Evolutionary conservation across 495 filamentous ascomycete genomes (phyloP).

Genomic region (Penicillium tannophilum): DNA sequence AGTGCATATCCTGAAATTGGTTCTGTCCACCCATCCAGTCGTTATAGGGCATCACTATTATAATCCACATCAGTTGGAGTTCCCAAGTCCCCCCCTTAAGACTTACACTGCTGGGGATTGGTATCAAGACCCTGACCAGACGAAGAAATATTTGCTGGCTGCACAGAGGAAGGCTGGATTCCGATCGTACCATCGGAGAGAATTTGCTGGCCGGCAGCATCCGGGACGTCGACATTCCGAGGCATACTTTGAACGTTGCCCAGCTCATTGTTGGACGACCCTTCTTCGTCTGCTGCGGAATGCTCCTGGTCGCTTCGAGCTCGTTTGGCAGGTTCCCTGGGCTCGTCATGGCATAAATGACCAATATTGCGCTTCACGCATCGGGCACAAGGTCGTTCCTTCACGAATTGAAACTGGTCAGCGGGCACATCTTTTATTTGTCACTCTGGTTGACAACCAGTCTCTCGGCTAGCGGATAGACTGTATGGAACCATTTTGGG

Average conservation of each 20-base stretch:
- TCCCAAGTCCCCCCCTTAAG: conserved; percentile 5
- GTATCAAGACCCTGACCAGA: conserved; percentile 50
- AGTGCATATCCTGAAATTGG: conserved; percentile 92
- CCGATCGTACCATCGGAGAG: conserved; percentile 39
- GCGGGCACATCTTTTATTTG: conserved; percentile 24
- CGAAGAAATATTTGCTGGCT: conserved; percentile 36
- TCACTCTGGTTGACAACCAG: conserved; percentile 17
- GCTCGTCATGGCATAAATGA: conserved; percentile 97
- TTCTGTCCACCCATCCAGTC: conserved; percentile 74
- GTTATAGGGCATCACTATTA: conserved; percentile 63
- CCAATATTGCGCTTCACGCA: conserved; percentile 99
- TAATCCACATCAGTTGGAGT: conserved; percentile 29
- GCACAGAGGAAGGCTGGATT: conserved; percentile 36
- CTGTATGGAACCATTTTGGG: conserved; percentile 27
- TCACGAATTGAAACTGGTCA: conserved; percentile 30
- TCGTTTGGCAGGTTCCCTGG: conserved; percentile 76
- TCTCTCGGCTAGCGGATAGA: conserved; percentile 29
- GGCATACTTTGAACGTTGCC: conserved; percentile 41
- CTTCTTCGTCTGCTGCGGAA: conserved; percentile 61
- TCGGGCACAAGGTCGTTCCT: conserved; percentile 95
- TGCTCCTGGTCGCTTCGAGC: conserved; percentile 70
- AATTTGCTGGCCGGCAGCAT: conserved; percentile 47
- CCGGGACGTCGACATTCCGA: conserved; percentile 41
- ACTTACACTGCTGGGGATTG: conserved; percentile 77
- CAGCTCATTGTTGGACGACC: conserved; percentile 51